Base-by-base conservation (phyloP, 306 rosid species). In the Benincasa hispida region DNA sequence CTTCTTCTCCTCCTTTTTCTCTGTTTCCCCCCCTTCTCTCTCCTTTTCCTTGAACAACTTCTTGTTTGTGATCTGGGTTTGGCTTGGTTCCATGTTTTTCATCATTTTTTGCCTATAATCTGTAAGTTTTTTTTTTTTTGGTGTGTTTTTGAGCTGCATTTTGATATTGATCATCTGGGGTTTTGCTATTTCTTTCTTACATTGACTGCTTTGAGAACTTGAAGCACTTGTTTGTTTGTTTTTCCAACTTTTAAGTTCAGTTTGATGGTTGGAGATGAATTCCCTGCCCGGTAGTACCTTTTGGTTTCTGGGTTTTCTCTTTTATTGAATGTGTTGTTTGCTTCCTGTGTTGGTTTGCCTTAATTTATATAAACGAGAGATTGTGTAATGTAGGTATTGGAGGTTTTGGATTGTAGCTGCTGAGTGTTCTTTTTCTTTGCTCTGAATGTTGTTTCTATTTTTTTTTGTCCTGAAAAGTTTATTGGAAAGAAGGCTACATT, bases 101-200 rank as follows among this genome's bases (percentile, higher is more conserved):
- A 75, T 74, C 75, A 45, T 37, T 78, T 25, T 86, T 77, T 72
- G 76, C 72, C 75, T 34, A 69, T 51, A 61, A 58, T 60, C 65
- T 79, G 87, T 86, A 82, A 85, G 86, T 83, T 70, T 37, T 65
- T 37, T 27, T 84, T 84, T 70, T 37, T 76, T 37, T 42, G 53
- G 17, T n/a, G 60, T 2, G 55, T 79, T 65, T 67, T 37, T 80
- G 32, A 56, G 13, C 85, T 79, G 73, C 88, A 84, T 84, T 86
- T 32, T 80, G 68, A 2, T 37, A 72, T 56, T 77, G 4, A 50
- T 41, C 24, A 70, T 50, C 77, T 78, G 86, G 82, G 76, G 77
- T 78, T 84, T 61, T 56, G 18, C 57, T 56, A 19, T 81, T 79
- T 65, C 75, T 77, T 69, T 82, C 83, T 58, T 84, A 80, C 86